Base-by-base conservation (phyloP, 345 rosid genomes). In the Limnanthes douglasii region DNA sequence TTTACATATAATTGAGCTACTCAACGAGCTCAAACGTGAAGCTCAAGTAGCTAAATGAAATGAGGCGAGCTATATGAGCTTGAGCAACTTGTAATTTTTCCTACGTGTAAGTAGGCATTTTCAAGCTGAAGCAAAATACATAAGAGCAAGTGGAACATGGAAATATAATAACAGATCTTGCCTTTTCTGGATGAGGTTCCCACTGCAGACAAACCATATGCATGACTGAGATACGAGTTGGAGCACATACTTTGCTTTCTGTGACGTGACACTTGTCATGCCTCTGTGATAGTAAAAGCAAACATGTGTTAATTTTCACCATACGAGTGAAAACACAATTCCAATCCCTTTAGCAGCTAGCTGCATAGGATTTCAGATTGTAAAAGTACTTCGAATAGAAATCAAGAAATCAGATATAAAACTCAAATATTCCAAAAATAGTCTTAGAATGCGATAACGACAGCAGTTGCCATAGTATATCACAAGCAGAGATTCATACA, bases 171-270 rank as follows among this genome's bases (percentile, higher is more conserved):
- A 42, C 22, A 21, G 13, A 41, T 0, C 41, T 15, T 27, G 50
- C 97, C 92, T 78, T 30, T 57, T 60, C 26, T 42, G 43, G 39
- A 81, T 67, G 40, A 65, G 75, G 43, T 52, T 37, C 12, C 86
- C 81, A 45, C 59, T 65, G 68, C 94, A 78, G 8, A 78, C 46
- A 47, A 81, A 78, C 82, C 65, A 66, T 52, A 78, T 68, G n/a
- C n/a, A n/a, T n/a, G n/a, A n/a, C n/a, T n/a, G n/a, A 37, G 76
- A 78, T 0, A 59, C 71, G 13, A 59, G 59, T 24, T 47, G 64
- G 28, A 40, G 49, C 24, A 76, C 68, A 43, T 59, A 69, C 39
- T 48, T 67, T n/a, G 88, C 81, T 54, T 81, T 81, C 34, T 22
- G 45, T 16, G 94, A 81, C 51, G 37, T 63, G 31, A 73, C 61